Evolutionary conservation across 2,329 filamentous ascomycete species (phyloP).

Genomic region (Calonectria hawksworthii): DNA sequence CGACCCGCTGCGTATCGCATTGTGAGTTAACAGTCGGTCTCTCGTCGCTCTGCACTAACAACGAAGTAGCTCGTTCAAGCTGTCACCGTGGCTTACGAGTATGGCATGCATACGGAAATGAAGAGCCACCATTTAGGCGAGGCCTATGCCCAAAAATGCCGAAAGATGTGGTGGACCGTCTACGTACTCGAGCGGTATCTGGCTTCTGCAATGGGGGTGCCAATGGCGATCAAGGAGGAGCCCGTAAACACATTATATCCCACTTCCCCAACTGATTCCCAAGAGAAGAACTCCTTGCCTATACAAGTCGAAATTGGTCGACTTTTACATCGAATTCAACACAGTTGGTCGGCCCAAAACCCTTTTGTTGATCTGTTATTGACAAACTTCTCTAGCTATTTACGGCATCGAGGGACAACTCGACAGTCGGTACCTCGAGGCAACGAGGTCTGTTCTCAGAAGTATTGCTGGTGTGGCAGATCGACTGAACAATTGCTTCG

Average conservation of each 20-base stretch:
- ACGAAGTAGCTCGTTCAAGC: conserved; percentile 31
- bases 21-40: background rate
- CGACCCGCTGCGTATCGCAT: conserved; percentile 29
- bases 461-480: conserved; percentile 38
- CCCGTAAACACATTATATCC: conserved; percentile 35
- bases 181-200: conserved; percentile 37
- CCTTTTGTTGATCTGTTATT: rapidly evolving
- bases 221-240: conserved; percentile 35
- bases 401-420: conserved; percentile 42
- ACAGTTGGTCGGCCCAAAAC: conserved; percentile 23
- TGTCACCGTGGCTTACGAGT: conserved; percentile 26
- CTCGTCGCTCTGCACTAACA: background rate
- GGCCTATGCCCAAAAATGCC: conserved; percentile 32
- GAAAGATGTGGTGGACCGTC: conserved; percentile 35
- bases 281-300: conserved; percentile 27
- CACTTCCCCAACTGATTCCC: conserved; percentile 16
- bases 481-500: conserved; percentile 34
- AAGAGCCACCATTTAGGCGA: conserved; percentile 25
- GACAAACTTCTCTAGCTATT: conserved; percentile 29
- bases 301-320: conserved; percentile 35
- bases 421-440: conserved; percentile 37
- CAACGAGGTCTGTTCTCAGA: conserved; percentile 36
- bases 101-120: conserved; percentile 41
- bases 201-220: conserved; percentile 36
- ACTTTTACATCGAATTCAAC: conserved; percentile 36